Base-by-base conservation (phyloP, 2,329 filamentous ascomycete genomes). In the Westerdykella sp. region DNA sequence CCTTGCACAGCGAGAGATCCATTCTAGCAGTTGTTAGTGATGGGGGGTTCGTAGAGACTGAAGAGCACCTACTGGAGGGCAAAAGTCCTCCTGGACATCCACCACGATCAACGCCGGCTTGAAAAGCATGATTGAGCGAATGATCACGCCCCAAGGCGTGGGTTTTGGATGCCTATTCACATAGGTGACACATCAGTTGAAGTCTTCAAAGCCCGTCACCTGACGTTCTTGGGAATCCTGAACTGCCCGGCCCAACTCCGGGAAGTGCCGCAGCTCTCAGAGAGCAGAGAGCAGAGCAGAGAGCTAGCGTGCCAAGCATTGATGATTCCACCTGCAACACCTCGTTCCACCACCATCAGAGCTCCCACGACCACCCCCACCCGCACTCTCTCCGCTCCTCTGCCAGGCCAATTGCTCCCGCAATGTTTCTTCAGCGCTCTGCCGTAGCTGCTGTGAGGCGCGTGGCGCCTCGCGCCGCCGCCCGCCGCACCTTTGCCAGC, bases 1-100 rank as follows among this genome's bases (percentile, higher is more conserved):
- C 76, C 71, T 42, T 79, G 62, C n/a, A 97, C 87, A 25, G 88
- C 84, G 40, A 98, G 81, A n/a, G 87, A 76, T 50, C 91, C 93
- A 50, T 84, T 78, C 88, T 95, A 55, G 31, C 14, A 22, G 34
- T 4, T 11, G n/a, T 32, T 28, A 51, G 63, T 49, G 55, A 56
- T 40, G 5, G 36, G 21, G 11, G 36, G 18, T 34, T 22, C 6
- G 6, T 25, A 32, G 36, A 42, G 3, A 18, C 18, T 21, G 13
- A 41, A 37, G 12, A 18, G 48, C 32, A 71, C 83, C 71, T 70
- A 93, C 88, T 11, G 90, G 89, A 46, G 87, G 86, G 66, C 88
- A 95, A 67, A 96, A 97, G 71, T 97, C 91, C 67, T 96, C 85
- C 69, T 97, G 93, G 60, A 95, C 76, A 67, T 96, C 90, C 41